Conservation (phyloP, 768 basidiomycete genomes). For the Antrodiella citrinella region DNA sequence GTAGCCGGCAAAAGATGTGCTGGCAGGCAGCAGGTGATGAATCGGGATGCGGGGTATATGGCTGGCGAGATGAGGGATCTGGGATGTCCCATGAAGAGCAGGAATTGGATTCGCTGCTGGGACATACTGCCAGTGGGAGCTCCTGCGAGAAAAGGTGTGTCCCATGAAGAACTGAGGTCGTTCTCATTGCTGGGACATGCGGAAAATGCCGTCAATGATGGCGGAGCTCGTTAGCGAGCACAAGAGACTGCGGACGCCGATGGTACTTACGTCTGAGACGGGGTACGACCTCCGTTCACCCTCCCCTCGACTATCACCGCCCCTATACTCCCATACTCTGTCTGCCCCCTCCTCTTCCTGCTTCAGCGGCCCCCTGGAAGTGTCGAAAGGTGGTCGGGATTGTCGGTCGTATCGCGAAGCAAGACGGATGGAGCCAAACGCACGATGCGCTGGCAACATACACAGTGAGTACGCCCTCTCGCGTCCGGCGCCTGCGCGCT, state of each 20-base stretch:
- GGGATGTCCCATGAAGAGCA: constrained; percentile 1
- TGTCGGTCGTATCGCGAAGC: no score
- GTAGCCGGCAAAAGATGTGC: no score
- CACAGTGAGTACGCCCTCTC: not conserved
- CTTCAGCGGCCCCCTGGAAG: not conserved
- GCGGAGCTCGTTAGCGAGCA: not conserved
- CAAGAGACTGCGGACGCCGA: not conserved
- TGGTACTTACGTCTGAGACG: not conserved
- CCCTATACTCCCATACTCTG: not conserved
- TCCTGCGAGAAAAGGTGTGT: constrained; percentile 1
- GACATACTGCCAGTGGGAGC: not conserved
- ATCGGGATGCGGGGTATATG: not conserved
- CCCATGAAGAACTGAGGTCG: not conserved
- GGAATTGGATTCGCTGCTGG: not conserved
- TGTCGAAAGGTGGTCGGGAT: not conserved
- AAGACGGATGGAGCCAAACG: no score
- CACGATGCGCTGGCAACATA: not conserved
- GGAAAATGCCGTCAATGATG: not conserved
- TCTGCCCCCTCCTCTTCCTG: not conserved
- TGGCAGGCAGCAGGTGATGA: not conserved
- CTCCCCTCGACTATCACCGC: not conserved
- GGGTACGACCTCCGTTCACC: not conserved
- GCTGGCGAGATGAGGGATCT: not conserved
- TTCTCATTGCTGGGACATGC: not conserved
- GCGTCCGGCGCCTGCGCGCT: not conserved